Evolutionary conservation across 176 grass and related monocot genomes (phyloP), one percentile per base, ranked within the genome.

Genomic region (Zoysia pacifica): DNA sequence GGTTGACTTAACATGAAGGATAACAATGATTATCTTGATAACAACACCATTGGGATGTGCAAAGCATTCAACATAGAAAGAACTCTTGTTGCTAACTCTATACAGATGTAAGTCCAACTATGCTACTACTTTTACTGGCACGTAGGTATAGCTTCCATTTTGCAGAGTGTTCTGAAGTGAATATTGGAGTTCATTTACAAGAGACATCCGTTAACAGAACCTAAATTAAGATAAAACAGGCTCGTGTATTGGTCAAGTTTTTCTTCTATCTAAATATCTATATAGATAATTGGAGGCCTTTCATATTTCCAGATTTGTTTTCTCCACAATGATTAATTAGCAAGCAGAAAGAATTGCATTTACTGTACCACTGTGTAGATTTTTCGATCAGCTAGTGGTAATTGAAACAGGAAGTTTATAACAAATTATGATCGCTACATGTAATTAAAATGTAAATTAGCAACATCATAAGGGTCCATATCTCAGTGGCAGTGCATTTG

Each of bases 401-500:
- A 28, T 28, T 28, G 28, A 28, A 28, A 28, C 28, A 28, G 28
- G 28, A 28, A 28, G 28, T 28, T 28, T 28, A 0, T 28, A 28
- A 28, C 28, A 28, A 28, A 28, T 28, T 28, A 28, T 28, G 28
- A 28, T 28, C 28, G 28, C 28, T 28, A 28, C 28, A 28, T 16
- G 43, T 45, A 45, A 45, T 45, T 45, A 45, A 45, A 45, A 4
- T 3, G 3, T 45, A 45, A 45, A 45, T 45, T 45, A 45, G 43
- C 43, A 45, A 45, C 3, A 4, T 4, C 43, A 45, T 3, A 4
- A 6, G 75, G 79, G 70, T 90, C 85, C 85, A 90, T 90, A 86
- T 82, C 85, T 90, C 85, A 93, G 78, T 88, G 78, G 79, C 88
- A 90, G 82, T 78, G 82, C 85, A 86, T 79, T 88, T 83, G 85